phyloP scores from a whole-genome alignment of 257 asterid species.

The Forsythia viridissima region DNA sequence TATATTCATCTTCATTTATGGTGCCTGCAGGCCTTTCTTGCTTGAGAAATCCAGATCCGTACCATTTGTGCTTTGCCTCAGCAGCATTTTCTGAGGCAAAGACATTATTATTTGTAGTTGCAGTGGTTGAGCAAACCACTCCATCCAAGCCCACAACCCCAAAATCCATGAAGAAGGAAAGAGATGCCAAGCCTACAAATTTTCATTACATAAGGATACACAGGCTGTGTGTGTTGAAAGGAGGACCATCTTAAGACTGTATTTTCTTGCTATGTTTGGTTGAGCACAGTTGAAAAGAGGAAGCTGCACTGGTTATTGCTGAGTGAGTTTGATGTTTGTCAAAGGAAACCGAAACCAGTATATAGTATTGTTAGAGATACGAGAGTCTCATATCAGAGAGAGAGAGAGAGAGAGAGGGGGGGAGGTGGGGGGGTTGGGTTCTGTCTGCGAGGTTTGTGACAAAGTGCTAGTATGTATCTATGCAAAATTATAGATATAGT shows the following conservation, averaged over 20 bases:
- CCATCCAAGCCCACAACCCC: constrained; percentile 61
- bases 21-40: constrained; percentile 45
- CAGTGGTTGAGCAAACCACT: constrained; percentile 35
- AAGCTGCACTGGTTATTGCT: constrained; percentile 33
- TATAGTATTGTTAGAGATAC: no score
- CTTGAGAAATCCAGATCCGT: constrained; percentile 65
- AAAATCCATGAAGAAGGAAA: constrained; percentile 57
- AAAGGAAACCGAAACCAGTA: constrained; percentile 22
- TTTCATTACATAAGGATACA: constrained; percentile 35
- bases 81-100: constrained; percentile 19
- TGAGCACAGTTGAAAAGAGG: constrained; percentile 34
- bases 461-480: no score
- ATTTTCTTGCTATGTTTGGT: constrained; percentile 33
- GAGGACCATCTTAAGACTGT: constrained; percentile 50
- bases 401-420: no score
- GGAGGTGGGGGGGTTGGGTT: no score
- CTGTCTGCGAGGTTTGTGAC: no score
- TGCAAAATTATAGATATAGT: no score
- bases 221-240: constrained; percentile 31
- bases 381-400: no score
- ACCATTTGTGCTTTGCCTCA: constrained; percentile 39
- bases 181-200: constrained; percentile 20
- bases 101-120: constrained; percentile 27
- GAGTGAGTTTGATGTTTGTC: constrained; percentile 62
- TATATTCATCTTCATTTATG: constrained; percentile 51